phyloP scores from a whole-genome alignment of 2,329 filamentous ascomycete genomes.

The Periconia sp. region DNA sequence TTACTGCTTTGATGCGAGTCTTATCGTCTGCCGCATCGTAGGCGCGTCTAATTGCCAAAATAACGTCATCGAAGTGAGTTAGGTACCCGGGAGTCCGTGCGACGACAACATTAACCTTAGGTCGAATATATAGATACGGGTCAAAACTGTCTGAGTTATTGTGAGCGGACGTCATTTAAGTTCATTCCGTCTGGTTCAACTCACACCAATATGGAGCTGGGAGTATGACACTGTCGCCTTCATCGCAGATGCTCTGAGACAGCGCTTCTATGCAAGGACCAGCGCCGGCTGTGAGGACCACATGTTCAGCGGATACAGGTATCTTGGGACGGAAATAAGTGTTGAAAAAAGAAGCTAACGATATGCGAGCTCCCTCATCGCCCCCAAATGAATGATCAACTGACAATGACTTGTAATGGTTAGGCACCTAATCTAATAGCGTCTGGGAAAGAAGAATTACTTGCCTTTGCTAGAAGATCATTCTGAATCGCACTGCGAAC shows the following conservation, averaged over 20 bases:
- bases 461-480: too few species aligned
- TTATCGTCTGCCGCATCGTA: constrained; percentile 11
- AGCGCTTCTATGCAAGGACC: constrained; percentile 29
- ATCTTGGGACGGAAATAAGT: background rate
- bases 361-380: background rate
- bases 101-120: constrained; percentile 19
- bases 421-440: too few species aligned
- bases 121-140: constrained; percentile 15
- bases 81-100: constrained; percentile 16
- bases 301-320: background rate
- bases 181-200: too few species aligned
- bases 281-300: background rate
- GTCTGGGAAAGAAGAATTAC: too few species aligned
- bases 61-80: constrained; percentile 16
- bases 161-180: background rate
- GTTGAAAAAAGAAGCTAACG: background rate
- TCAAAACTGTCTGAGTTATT: constrained; percentile 20
- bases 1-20: constrained; percentile 36
- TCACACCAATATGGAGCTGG: constrained; percentile 39
- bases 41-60: constrained; percentile 16
- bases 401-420: too few species aligned
- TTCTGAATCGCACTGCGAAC: too few species aligned
- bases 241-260: constrained; percentile 41
- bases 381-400: too few species aligned
- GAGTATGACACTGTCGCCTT: constrained; percentile 40